Percentiles rank a stretch among this genome's conserved stretches.
phyloP scores from a whole-genome alignment of 1,284 basidiomycete species.

The Moesziomyces sp. region DNA sequence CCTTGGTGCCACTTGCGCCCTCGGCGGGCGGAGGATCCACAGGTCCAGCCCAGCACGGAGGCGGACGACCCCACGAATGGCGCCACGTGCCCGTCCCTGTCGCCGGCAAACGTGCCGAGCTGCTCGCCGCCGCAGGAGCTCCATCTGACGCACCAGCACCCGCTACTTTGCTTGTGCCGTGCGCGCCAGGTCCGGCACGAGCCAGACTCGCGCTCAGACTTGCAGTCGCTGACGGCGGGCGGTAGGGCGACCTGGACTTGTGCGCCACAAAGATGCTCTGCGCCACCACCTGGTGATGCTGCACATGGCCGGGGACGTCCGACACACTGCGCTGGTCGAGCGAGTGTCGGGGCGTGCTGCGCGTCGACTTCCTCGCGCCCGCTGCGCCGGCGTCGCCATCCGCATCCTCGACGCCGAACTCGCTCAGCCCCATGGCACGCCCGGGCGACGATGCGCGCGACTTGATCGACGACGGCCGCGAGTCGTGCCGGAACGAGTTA shows the following conservation, averaged over 20 bases:
- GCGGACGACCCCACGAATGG: slow-evolving; percentile 61
- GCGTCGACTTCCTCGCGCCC: slow-evolving; percentile 15
- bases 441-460: slow-evolving; percentile 46
- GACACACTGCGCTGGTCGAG: slow-evolving; percentile 28
- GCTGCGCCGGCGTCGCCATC: slow-evolving; percentile 12
- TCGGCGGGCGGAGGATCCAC: slow-evolving; percentile 47
- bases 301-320: slow-evolving; percentile 10
- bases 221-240: slow-evolving; percentile 61
- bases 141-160: not conserved
- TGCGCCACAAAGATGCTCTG: slow-evolving; percentile 61
- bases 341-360: slow-evolving; percentile 44
- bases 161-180: no score
- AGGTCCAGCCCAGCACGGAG: slow-evolving; percentile 59
- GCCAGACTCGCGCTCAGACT: slow-evolving; percentile 34
- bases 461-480: slow-evolving; percentile 40
- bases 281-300: slow-evolving; percentile 21
- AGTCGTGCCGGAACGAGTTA: slow-evolving; percentile 36
- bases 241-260: slow-evolving; percentile 56
- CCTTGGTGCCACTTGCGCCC: not conserved
- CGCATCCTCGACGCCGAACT: slow-evolving; percentile 20
- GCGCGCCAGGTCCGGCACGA: slow-evolving; percentile 13
- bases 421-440: slow-evolving; percentile 24
- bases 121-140: slow-evolving; percentile 1
- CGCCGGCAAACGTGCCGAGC: slow-evolving; percentile 17
- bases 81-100: slow-evolving; percentile 54